Evolutionary conservation across 108 stramenopile species (phyloP).

Genomic region (Nitzschia palea): DNA sequence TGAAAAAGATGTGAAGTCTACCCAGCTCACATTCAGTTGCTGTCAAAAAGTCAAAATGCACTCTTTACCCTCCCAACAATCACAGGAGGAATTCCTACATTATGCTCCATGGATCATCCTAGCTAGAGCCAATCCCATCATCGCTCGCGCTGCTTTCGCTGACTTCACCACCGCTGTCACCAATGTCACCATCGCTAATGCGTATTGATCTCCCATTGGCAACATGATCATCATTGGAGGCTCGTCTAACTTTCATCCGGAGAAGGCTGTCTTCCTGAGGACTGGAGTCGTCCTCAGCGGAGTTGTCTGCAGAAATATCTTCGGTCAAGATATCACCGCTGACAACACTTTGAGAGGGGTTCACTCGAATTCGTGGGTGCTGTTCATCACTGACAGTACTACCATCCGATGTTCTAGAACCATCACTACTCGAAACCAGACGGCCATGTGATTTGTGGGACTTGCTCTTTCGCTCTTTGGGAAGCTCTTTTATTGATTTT

Average conservation of each 20-base stretch:
- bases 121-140: constrained; percentile 13
- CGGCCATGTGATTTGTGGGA: not conserved
- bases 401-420: constrained; percentile 10
- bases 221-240: not conserved
- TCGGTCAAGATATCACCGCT: constrained; percentile 3
- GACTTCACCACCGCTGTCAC: not conserved
- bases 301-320: not conserved
- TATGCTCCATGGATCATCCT: no score
- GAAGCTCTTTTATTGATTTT: not conserved
- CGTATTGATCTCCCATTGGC: not conserved
- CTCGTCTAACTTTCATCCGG: constrained; percentile 1
- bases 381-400: not conserved
- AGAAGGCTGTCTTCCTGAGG: not conserved
- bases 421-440: constrained; percentile 14
- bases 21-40: no score
- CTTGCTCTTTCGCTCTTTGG: not conserved
- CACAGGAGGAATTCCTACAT: no score
- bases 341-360: constrained; percentile 20
- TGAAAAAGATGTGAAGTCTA: no score
- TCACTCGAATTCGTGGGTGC: not conserved
- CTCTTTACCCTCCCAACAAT: no score
- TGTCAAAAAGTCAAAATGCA: no score
- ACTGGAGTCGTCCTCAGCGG: constrained; percentile 7
- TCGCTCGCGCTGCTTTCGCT: constrained; percentile 7
- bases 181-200: constrained; percentile 12